Base-by-base conservation (phyloP, 805 yeast genomes). In the Wickerhamomyces hampshirensis region DNA sequence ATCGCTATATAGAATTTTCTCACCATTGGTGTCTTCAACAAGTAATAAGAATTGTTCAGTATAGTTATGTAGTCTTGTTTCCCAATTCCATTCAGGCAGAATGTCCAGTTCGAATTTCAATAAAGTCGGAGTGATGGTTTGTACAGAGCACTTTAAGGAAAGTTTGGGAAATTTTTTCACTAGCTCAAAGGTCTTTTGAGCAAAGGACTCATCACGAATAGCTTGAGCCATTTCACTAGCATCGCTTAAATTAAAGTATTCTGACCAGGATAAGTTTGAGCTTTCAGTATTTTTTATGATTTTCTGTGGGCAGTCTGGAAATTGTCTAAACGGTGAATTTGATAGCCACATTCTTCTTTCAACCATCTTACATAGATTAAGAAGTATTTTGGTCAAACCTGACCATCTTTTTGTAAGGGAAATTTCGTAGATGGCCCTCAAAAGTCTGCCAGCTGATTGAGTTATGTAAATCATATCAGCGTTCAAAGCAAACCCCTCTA, bases 391-490 rank as follows among this genome's bases (percentile, higher is more conserved):
- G 0, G 95, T 66, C 11, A 83, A 57, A 15, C 65, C 55, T 0
- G 96, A 70, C 94, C 95, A 88, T 9, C 72, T 70, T 46, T 80
- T 84, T 35, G 70, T 66, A 31, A 84, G 47, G 8, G 84, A 73
- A 23, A 93, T 75, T 53, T 91, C 96, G 55, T 73, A 78, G 44
- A 94, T 72, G 0, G 98, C 97, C 39, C 97, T 65, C 38, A 89
- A 66, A 26, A 93, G 59, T 53, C 99, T 72, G 4, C 94, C 91
- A 1, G 96, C 97, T 28, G 94, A 86, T 58, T 93, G 98, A 0
- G 93, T 84, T 28, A 93, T 77, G 55, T 85, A 93, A 4, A 86
- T 70, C 96, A 89, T 87, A 63, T 93, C 99, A 0, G 96, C 78
- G 71, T 83, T 77, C 42, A 94, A 61, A 0, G 97, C 96, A 63